Percentiles rank a stretch among this genome's conserved stretches.
phyloP scores from a whole-genome alignment of 2,329 filamentous ascomycete species.

The Stagonosporopsis vannaccii region DNA sequence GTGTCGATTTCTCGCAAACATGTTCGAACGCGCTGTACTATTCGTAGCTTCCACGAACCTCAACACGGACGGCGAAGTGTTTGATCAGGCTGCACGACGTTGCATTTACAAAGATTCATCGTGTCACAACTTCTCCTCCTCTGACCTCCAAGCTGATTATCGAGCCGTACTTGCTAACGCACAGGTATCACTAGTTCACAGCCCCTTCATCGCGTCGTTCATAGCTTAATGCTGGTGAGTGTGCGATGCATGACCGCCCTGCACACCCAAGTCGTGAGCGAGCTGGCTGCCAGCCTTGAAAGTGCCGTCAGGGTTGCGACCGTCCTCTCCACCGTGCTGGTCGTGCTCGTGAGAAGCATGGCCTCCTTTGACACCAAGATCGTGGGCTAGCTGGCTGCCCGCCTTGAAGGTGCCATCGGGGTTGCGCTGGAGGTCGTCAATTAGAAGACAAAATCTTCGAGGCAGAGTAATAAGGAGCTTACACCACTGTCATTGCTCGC shows the following conservation, averaged over 20 bases:
- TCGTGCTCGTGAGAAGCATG: constrained; percentile 31
- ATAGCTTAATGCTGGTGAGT: constrained; percentile 19
- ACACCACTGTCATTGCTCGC: constrained; percentile 31
- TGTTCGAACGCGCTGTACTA: no score
- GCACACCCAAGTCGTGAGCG: constrained; percentile 44
- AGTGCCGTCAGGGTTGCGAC: constrained; percentile 53
- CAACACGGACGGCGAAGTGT: no score
- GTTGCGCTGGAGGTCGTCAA: constrained; percentile 38
- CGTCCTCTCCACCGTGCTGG: not conserved
- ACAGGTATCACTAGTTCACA: not conserved
- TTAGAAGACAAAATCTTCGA: not conserved
- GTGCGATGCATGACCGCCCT: constrained; percentile 38
- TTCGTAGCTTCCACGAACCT: no score
- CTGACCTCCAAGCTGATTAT: not conserved
- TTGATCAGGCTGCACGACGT: no score
- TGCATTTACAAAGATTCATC: no score
- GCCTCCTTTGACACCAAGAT: constrained; percentile 45
- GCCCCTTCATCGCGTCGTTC: not conserved
- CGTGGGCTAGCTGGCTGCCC: constrained; percentile 46
- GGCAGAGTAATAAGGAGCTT: constrained; percentile 10
- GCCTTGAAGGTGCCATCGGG: constrained; percentile 52
- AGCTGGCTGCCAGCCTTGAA: constrained; percentile 47
- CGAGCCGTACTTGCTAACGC: not conserved
- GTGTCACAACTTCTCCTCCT: not conserved
- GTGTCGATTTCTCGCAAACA: no score